Evolutionary conservation across 1,284 basidiomycete genomes (phyloP), one percentile per base, ranked within the genome.

Genomic region (Cutaneotrichosporon arboriforme): DNA sequence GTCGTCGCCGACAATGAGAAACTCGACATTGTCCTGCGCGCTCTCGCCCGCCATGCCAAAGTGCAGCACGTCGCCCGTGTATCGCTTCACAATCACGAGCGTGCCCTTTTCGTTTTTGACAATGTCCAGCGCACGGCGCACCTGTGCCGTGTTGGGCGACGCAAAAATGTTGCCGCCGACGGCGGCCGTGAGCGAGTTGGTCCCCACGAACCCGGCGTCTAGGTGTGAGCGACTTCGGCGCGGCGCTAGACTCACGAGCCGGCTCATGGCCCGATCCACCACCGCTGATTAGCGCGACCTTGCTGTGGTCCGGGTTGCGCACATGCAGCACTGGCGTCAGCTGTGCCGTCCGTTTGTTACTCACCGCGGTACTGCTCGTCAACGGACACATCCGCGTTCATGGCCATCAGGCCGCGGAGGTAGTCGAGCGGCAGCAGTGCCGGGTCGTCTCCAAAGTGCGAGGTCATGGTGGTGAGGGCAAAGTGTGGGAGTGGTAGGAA

Each of bases 211-310:
- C 1, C 84, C 87, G 15, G 87, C 82, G 73, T 91, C 87, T 51
- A 36, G 4, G 10, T 13, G 17, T 38, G 4, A 47, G 33, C 37
- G 7, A 18, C 35, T 4, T 21, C 18, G 4, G 3, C 36, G 26
- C 26, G 7, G 5, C 26, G 35, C 21, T 8, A n/a, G 10, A 51
- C 54, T 55, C 41, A 55, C 54, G 68, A 17, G 89, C 82, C 21
- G 91, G 91, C 67, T 94, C 91, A 70, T 94, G 91, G 1, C 92
- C 92, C 33, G 86, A 85, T 36, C 91, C 91, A 21, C 92, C 91
- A 21, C 91, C 91, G 59, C 87, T 91, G 64, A 96, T 81, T 20
- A 94, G 76, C 2, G 87, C 82, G 41, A 94, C 91, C 66, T 84
- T 84, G 34, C 81, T 80, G 48, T 76, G 78, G 67, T 85, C 81